These are phyloP conservation scores for Myriosclerotinia duriaeana DNA, from an alignment of 2,329 filamentous ascomycete species.

Conservation along the genomic window DNA sequence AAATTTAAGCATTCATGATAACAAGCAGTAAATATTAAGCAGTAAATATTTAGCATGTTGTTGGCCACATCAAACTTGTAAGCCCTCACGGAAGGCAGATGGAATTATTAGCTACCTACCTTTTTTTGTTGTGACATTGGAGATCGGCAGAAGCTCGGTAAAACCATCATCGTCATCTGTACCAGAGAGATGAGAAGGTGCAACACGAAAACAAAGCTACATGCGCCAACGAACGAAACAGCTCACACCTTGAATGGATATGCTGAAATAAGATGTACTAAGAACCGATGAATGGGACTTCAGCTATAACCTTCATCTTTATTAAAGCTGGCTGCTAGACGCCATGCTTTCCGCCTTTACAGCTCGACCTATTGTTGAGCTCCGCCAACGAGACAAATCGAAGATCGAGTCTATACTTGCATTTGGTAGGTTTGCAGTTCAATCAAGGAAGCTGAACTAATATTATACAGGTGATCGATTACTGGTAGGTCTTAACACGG, in stretches of 20 bases:
- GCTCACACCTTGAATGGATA: background rate
- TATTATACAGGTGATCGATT: constrained; percentile 71
- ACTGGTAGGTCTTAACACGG: constrained; percentile 87
- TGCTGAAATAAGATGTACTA: constrained; percentile 11
- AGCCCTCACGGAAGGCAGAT: too few species aligned
- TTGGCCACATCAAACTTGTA: too few species aligned
- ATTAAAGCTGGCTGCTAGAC: constrained; percentile 35
- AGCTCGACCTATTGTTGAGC: constrained; percentile 93
- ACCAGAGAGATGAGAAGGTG: constrained; percentile 7
- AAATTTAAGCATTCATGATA: too few species aligned
- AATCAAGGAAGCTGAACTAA: constrained; percentile 26
- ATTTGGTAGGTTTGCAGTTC: constrained; percentile 59
- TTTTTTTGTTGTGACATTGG: background rate
- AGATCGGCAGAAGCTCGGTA: constrained; percentile 17
- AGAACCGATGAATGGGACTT: constrained; percentile 15
- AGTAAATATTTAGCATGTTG: too few species aligned
- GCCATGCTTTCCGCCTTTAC: constrained; percentile 97
- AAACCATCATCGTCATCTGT: constrained; percentile 20
- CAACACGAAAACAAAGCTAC: constrained; percentile 24
- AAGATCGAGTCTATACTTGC: constrained; percentile 95
- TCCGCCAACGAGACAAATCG: constrained; percentile 91
- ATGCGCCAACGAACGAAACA: constrained; percentile 30
- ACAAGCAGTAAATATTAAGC: too few species aligned
- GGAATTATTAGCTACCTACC: too few species aligned
- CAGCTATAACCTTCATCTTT: constrained; percentile 10